Percentiles rank a stretch among this genome's conserved stretches.
These are phyloP conservation scores for Protea cynaroides DNA, from an alignment of 164 flowering plant genomes.

Conservation along the genomic window DNA sequence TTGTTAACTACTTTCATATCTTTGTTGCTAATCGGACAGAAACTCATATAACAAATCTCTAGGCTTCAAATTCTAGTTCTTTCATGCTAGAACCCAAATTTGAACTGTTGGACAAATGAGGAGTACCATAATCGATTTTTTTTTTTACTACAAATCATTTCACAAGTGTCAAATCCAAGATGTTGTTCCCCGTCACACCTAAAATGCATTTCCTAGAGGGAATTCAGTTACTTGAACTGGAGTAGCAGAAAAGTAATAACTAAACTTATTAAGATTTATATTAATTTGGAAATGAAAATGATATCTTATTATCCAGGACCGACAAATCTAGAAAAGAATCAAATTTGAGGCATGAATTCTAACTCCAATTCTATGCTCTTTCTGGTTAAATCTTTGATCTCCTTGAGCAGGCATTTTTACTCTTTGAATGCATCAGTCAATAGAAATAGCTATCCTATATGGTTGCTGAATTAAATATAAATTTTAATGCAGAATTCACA, in stretches of 20 bases:
- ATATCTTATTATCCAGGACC: too few relatives aligned
- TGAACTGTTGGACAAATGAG: too few relatives aligned
- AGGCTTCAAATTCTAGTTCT: too few relatives aligned
- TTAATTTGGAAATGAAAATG: too few relatives aligned
- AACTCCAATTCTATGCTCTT: background rate
- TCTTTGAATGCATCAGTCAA: background rate
- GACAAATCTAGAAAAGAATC: too few relatives aligned
- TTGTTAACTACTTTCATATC: background rate
- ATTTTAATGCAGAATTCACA: slow-evolving; percentile 55
- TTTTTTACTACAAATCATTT: background rate
- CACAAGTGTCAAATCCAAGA: background rate
- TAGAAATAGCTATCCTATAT: background rate
- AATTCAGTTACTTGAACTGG: background rate
- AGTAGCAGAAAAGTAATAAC: background rate
- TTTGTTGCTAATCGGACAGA: too few relatives aligned
- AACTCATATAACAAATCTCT: too few relatives aligned
- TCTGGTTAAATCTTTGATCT: background rate
- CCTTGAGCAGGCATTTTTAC: background rate
- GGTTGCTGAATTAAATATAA: slow-evolving; percentile 26
- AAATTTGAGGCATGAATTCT: background rate
- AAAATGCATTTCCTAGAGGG: slow-evolving; percentile 2
- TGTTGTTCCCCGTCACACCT: background rate
- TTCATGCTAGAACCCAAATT: too few relatives aligned
- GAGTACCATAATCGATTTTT: too few relatives aligned
- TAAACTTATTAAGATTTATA: background rate